Evolutionary conservation across 106 monocot genomes (phyloP), one percentile per base, ranked within the genome.

Genomic region (Hemerocallis citrina): DNA sequence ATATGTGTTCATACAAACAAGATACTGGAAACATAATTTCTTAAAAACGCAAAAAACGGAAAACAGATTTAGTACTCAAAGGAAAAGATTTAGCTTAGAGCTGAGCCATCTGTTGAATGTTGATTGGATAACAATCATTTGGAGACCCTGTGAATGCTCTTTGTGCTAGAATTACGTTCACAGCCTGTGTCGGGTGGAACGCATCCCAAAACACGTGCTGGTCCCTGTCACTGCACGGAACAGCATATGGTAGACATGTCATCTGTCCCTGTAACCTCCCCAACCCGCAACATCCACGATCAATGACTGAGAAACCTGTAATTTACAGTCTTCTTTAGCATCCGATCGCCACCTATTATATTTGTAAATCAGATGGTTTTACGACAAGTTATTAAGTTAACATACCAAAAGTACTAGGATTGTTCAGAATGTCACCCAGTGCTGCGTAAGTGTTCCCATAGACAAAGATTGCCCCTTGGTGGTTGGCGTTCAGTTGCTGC

Each of bases 371-470:
- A n/a, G n/a, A n/a, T n/a, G n/a, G n/a, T n/a, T n/a, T n/a, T n/a
- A n/a, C n/a, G n/a, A n/a, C n/a, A n/a, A n/a, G n/a, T n/a, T n/a
- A n/a, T n/a, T n/a, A n/a, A n/a, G n/a, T n/a, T n/a, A n/a, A n/a
- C n/a, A 21, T 54, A 87, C 88, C 81, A 52, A 79, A 93, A 7
- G 36, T 37, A 14, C 7, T 35, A 4, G 93, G 93, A 30, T 85
- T 85, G 73, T 88, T 82, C 50, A 93, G 79, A 12, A 93, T 70
- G 49, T 88, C 85, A 3, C 76, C 74, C 0, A 93, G 30, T 27
- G 79, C 79, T 14, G 36, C 85, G 57, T 85, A 88, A 7, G 88
- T 82, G 74, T 93, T 88, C n/a, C 68, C 79, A 38, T 85, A 93
- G 15, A 73, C 60, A 24, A 93, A 93, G 4, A 76, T 72, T 9